Conservation (phyloP, 345 rosid genomes). For the Moringa oleifera region DNA sequence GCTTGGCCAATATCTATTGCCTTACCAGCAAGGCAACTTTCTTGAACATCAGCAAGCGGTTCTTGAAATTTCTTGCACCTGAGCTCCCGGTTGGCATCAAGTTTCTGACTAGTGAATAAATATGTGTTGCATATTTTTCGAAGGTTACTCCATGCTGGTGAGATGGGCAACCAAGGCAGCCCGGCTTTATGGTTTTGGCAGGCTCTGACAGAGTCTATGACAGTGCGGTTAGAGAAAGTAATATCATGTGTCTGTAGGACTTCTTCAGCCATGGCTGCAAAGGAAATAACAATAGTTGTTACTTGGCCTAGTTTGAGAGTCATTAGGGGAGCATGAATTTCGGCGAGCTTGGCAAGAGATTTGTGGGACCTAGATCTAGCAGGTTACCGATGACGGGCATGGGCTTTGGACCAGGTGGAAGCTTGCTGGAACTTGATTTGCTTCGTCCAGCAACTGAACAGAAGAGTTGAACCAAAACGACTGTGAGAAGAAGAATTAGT, state of each 20-base stretch:
- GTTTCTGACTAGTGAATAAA: conserved; percentile 22
- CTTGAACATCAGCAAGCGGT: conserved; percentile 13
- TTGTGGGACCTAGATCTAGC: conserved; percentile 26
- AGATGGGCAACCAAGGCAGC: conserved; percentile 12
- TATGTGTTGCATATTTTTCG: conserved; percentile 25
- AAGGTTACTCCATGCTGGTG: conserved; percentile 21
- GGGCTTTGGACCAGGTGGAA: conserved; percentile 33
- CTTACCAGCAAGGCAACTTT: conserved; percentile 10
- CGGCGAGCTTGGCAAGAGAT: conserved; percentile 31
- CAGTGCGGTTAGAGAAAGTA: conserved; percentile 15
- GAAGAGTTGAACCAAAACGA: not conserved
- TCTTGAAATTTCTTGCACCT: conserved; percentile 20
- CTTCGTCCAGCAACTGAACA: not conserved
- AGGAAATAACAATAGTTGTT: conserved; percentile 27
- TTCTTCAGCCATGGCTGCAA: conserved; percentile 23
- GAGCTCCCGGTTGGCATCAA: conserved; percentile 19
- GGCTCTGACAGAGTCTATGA: conserved; percentile 6
- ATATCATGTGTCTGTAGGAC: conserved; percentile 27
- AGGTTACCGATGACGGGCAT: conserved; percentile 32
- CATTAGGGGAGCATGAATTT: conserved; percentile 33
- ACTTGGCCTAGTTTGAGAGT: conserved; percentile 28
- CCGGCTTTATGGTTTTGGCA: conserved; percentile 3
- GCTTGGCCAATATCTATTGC: conserved; percentile 26
- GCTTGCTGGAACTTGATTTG: conserved; percentile 4
- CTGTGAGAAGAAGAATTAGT: not conserved